Percentiles rank a stretch among this genome's conserved stretches.
phyloP scores from a whole-genome alignment of 805 yeast species.

The Hanseniaspora lachancei region DNA sequence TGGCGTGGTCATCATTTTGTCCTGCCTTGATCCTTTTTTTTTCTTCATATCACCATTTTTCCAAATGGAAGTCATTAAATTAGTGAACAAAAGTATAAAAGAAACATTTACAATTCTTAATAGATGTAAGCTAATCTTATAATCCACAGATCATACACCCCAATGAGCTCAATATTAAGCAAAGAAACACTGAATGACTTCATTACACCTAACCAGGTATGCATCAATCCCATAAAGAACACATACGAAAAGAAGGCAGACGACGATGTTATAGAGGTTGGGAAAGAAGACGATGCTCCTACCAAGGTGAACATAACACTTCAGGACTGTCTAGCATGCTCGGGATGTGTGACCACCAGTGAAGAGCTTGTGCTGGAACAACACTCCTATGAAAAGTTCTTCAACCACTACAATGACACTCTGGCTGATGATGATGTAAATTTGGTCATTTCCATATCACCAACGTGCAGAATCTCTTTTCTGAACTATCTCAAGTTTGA shows the following conservation, averaged over 20 bases:
- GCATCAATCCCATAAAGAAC: slow-evolving; percentile 58
- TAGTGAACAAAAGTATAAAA: too few relatives aligned
- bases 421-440: slow-evolving; percentile 22
- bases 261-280: slow-evolving; percentile 58
- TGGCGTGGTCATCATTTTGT: too few relatives aligned
- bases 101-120: too few relatives aligned
- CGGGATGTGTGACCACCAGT: slow-evolving; percentile 96
- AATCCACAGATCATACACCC: not conserved
- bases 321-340: slow-evolving; percentile 89
- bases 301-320: slow-evolving; percentile 72
- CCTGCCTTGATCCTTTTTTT: too few relatives aligned
- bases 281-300: slow-evolving; percentile 38
- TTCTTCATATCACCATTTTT: too few relatives aligned
- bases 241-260: slow-evolving; percentile 27
- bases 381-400: slow-evolving; percentile 72
- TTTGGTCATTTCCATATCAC: slow-evolving; percentile 69
- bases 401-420: slow-evolving; percentile 38
- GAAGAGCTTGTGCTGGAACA: slow-evolving; percentile 85
- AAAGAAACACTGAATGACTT: slow-evolving; percentile 90
- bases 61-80: too few relatives aligned
- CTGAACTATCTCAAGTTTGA: slow-evolving; percentile 48
- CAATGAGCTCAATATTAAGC: slow-evolving; percentile 76
- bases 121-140: too few relatives aligned
- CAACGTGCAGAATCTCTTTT: slow-evolving; percentile 72
- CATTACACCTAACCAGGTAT: slow-evolving; percentile 86